A percentile compares a stretch with the other conserved stretches of the same genome.
phyloP scores from a whole-genome alignment of 176 grass and related monocot species.

The Metroxylon sagu region DNA sequence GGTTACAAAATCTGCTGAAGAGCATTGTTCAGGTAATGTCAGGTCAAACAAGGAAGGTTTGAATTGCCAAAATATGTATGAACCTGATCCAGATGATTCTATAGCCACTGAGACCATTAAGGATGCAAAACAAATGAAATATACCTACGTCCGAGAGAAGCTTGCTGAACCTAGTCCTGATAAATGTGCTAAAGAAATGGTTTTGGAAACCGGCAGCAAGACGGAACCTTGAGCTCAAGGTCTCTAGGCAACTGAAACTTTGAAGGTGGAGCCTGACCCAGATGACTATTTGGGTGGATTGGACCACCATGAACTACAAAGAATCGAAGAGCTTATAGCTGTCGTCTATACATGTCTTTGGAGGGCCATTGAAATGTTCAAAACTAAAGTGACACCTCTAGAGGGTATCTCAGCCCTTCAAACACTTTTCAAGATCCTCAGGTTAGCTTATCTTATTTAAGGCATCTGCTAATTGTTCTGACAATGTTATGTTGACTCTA shows the following conservation, averaged over 20 bases:
- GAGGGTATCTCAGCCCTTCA: conserved; percentile 57
- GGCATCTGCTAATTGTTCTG: no score
- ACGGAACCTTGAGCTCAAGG: conserved; percentile 2
- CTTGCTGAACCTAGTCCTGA: conserved; percentile 32
- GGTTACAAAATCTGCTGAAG: neutral
- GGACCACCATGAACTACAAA: conserved; percentile 47
- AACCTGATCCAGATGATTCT: conserved; percentile 42
- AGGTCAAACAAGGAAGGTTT: neutral
- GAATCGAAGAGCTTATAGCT: conserved; percentile 54
- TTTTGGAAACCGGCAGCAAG: conserved; percentile 14
- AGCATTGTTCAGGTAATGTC: neutral
- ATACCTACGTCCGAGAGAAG: conserved; percentile 1
- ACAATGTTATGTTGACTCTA: no score
- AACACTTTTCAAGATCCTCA: conserved; percentile 82
- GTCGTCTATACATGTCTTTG: conserved; percentile 53
- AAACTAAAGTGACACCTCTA: conserved; percentile 42
- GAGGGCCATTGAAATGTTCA: conserved; percentile 49
- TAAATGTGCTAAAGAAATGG: conserved; percentile 18
- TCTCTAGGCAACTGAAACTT: conserved; percentile 2
- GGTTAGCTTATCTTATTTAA: conserved; percentile 20
- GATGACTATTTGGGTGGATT: conserved; percentile 26
- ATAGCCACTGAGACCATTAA: conserved; percentile 19
- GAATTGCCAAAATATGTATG: conserved; percentile 21
- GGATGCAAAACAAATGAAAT: conserved; percentile 5
- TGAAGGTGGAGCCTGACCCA: conserved; percentile 40